phyloP scores from a whole-genome alignment of 768 basidiomycete genomes.

The Lactarius evosmus region DNA sequence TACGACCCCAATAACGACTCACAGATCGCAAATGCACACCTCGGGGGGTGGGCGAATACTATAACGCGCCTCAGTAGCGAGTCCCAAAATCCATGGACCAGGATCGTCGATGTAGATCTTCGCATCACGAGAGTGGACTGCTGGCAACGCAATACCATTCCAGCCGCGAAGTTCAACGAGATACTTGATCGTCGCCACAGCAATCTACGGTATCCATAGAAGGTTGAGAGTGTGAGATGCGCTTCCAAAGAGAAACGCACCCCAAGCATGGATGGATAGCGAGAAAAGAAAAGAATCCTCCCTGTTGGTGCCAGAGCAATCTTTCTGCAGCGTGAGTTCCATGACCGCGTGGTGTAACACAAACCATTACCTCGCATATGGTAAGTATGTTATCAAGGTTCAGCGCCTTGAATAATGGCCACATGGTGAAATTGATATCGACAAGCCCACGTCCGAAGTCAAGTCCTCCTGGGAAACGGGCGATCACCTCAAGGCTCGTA shows the following conservation, averaged over 20 bases:
- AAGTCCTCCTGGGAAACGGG: constrained; percentile 88
- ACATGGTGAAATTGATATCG: constrained; percentile 95
- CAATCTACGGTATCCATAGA: constrained; percentile 47
- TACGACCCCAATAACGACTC: constrained; percentile 32
- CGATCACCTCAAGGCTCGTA: constrained; percentile 72
- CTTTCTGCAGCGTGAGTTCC: constrained; percentile 36
- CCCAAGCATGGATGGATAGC: constrained; percentile 89
- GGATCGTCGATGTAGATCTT: constrained; percentile 95
- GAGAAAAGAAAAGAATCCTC: constrained; percentile 80
- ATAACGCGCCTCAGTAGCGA: constrained; percentile 82
- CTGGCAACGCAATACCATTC: constrained; percentile 81
- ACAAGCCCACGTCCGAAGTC: constrained; percentile 90
- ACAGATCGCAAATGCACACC: constrained; percentile 86
- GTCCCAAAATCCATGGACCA: constrained; percentile 93
- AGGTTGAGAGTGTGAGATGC: background rate
- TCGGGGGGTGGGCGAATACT: constrained; percentile 72
- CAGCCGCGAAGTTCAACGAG: constrained; percentile 91
- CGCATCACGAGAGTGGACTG: constrained; percentile 85
- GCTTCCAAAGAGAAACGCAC: constrained; percentile 38
- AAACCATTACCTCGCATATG: constrained; percentile 69
- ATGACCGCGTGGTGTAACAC: background rate
- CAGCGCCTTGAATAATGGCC: constrained; percentile 91
- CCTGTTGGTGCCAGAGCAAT: constrained; percentile 87
- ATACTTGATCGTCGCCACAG: constrained; percentile 87
- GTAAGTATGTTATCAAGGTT: constrained; percentile 93